Evolutionary conservation across 371 early-diverging fungal species (phyloP), one percentile per base, ranked within the genome.

Genomic region (Mortierella sp.): DNA sequence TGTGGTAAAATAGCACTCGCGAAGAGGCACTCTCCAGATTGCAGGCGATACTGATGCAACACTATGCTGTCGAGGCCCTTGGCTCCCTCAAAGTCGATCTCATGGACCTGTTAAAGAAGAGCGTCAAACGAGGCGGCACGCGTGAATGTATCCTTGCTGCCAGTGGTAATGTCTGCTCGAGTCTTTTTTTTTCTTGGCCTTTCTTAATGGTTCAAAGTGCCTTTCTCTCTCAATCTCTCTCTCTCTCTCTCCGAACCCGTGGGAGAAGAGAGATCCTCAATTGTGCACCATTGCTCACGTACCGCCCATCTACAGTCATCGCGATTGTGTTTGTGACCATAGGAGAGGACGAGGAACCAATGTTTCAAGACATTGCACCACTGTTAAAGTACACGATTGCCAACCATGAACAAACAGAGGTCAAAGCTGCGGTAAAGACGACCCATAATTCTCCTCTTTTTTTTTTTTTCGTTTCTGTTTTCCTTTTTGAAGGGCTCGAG

Each of bases 261-360:
- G 37, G 37, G 37, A 37, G 26, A 53, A 53, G 4, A 53, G 12
- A 53, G 21, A 19, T 23, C 23, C 53, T 26, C 21, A 5, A 51
- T 53, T 16, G 21, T 26, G 26, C 26, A 26, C 11, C 2, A 23
- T 19, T 16, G 23, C 18, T 12, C 53, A 23, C 21, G 23, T 21
- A 53, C 23, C 11, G 1, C 30, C 19, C 28, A 28, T 37, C 30
- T 21, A 51, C 74, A 82, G 81, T 81, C 5, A 82, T 89, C n/a
- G 81, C 85, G 7, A 77, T 91, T 16, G 79, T 82, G 29, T 92
- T 92, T 74, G 66, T 92, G 21, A 89, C 83, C 56, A 82, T 89
- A 68, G 91, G 90, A 44, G 83, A 85, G 25, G 87, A 83, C 21
- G 84, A 84, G 19, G 89, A 88, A 44, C 77, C 83, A 29, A 76